Evolutionary conservation across 306 rosid genomes (phyloP).

Genomic region (Hippophae rhamnoides): DNA sequence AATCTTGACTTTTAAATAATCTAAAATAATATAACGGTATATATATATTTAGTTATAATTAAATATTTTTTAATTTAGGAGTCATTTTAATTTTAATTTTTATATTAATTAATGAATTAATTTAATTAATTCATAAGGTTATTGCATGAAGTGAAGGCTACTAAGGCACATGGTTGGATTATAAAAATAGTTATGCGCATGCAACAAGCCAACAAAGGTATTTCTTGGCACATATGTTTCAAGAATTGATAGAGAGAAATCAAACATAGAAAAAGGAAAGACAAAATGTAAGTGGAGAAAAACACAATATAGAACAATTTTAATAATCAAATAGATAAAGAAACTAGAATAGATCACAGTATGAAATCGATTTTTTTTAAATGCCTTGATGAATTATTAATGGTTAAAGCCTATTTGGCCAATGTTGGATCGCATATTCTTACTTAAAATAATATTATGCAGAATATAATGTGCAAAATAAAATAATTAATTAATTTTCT

Average conservation of each 20-base stretch:
- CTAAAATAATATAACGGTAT: no score
- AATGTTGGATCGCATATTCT: slow-evolving; percentile 29
- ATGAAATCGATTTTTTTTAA: background rate
- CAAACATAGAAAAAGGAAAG: background rate
- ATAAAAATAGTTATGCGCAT: slow-evolving; percentile 6
- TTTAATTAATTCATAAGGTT: background rate
- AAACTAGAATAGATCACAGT: no score
- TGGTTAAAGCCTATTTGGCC: slow-evolving; percentile 31
- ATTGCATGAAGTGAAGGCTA: slow-evolving; percentile 5
- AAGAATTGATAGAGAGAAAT: slow-evolving; percentile 2
- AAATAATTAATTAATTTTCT: background rate
- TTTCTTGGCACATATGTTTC: slow-evolving; percentile 25
- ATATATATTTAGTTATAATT: no score
- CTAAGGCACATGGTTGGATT: slow-evolving; percentile 23
- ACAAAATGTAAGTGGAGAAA: slow-evolving; percentile 22
- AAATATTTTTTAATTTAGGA: no score
- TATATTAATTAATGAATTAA: no score
- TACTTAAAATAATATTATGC: no score
- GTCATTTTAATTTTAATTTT: no score
- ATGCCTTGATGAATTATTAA: slow-evolving; percentile 2
- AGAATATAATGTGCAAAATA: no score
- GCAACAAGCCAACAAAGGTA: slow-evolving; percentile 24
- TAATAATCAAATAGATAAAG: background rate
- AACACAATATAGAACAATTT: background rate
- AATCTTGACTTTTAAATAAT: no score